Conservation (phyloP, 768 basidiomycete species). For the Termitomyces sp. region DNA sequence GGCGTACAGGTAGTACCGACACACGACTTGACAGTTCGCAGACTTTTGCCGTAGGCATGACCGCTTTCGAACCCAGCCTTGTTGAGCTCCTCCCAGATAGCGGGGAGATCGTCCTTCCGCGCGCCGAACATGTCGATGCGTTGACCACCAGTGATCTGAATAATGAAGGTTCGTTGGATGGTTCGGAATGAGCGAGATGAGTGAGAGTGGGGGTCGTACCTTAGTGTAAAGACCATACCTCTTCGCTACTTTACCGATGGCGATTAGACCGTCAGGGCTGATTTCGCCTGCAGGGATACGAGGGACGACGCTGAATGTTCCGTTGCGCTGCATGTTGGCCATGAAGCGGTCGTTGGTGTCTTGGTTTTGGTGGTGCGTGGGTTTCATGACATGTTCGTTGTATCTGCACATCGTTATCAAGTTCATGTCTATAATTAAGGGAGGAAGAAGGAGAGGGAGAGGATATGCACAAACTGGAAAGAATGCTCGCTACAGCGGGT, state of each 20-base stretch:
- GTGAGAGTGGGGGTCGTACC: constrained; percentile 7
- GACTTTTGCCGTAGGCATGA: constrained; percentile 66
- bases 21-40: constrained; percentile 76
- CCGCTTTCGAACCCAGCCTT: constrained; percentile 72
- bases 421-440: too few species aligned
- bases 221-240: constrained; percentile 67
- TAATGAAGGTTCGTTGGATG: not conserved
- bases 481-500: constrained; percentile 56
- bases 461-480: constrained; percentile 31
- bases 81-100: constrained; percentile 62
- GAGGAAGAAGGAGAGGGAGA: constrained; percentile 14
- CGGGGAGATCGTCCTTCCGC: constrained; percentile 61
- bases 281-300: constrained; percentile 69
- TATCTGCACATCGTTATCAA: constrained; percentile 27
- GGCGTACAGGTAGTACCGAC: constrained; percentile 56
- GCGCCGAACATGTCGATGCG: constrained; percentile 74
- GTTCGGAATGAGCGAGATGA: not conserved
- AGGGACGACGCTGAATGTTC: constrained; percentile 71
- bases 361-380: constrained; percentile 62
- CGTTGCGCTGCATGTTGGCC: constrained; percentile 71
- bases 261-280: constrained; percentile 63
- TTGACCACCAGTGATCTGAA: constrained; percentile 35
- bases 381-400: constrained; percentile 64
- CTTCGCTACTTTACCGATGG: constrained; percentile 60
- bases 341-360: constrained; percentile 71